Percentiles rank a stretch among this genome's conserved stretches.
phyloP scores from a whole-genome alignment of 164 flowering plant genomes.

The Pachysandra terminalis region DNA sequence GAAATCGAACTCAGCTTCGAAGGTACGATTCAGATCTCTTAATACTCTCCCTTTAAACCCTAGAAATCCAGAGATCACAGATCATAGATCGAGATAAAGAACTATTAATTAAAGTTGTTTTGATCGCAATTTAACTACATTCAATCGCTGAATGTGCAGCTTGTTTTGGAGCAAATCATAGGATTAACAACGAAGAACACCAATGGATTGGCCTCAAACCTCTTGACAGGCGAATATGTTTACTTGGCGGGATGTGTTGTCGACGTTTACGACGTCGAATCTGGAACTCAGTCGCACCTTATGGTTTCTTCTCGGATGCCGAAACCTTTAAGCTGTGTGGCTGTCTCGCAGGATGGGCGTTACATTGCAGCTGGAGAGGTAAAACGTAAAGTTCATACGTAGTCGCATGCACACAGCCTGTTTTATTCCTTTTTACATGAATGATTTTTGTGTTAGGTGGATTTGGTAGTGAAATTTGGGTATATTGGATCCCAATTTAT shows the following conservation, averaged over 20 bases:
- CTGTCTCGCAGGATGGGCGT: constrained; percentile 45
- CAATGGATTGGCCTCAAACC: constrained; percentile 56
- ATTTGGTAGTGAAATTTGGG: not conserved
- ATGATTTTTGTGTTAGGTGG: not conserved
- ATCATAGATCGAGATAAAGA: too few relatives aligned
- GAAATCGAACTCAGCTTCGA: constrained; percentile 27
- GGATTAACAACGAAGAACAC: constrained; percentile 55
- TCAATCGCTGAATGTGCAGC: constrained; percentile 27
- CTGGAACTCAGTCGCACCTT: constrained; percentile 47
- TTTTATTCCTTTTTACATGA: not conserved
- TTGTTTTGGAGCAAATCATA: constrained; percentile 54
- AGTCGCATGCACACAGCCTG: not conserved
- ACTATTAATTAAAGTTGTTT: not conserved
- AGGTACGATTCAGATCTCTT: constrained; percentile 17
- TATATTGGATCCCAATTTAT: too few relatives aligned
- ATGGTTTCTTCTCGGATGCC: constrained; percentile 53
- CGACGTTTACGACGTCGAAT: constrained; percentile 52
- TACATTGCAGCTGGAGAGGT: constrained; percentile 74
- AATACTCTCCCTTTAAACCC: not conserved
- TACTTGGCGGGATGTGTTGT: constrained; percentile 70
- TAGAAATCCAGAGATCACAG: not conserved
- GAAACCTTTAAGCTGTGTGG: constrained; percentile 64
- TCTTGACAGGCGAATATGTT: constrained; percentile 33
- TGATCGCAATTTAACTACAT: not conserved
- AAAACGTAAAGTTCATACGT: not conserved